Conservation (phyloP, 306 rosid species). For the Dryas alaskensis region DNA sequence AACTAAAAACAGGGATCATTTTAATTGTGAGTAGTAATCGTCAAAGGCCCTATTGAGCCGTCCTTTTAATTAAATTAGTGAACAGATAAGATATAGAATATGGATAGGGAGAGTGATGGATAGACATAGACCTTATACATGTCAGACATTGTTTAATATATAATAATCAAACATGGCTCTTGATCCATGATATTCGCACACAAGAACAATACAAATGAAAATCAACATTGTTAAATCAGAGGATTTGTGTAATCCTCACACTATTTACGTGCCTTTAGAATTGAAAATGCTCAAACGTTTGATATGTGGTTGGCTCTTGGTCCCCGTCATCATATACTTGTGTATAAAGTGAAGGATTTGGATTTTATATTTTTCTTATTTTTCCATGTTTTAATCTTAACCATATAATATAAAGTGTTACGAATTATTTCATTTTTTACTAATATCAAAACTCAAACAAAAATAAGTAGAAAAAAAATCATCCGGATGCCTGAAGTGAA, state of each 20-base stretch:
- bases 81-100: conserved; percentile 12
- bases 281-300: neutral
- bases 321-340: too few relatives aligned
- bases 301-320: conserved; percentile 1
- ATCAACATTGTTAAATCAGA: neutral
- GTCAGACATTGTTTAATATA: conserved; percentile 17
- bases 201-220: conserved; percentile 25
- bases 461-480: too few relatives aligned
- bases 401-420: too few relatives aligned
- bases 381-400: too few relatives aligned
- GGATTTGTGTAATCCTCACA: conserved; percentile 11
- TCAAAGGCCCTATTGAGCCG: neutral
- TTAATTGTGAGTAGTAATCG: neutral
- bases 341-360: too few relatives aligned
- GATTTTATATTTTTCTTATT: too few relatives aligned
- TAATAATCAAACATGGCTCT: conserved; percentile 1
- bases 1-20: neutral
- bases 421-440: too few relatives aligned
- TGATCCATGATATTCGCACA: conserved; percentile 36
- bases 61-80: neutral
- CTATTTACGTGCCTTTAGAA: neutral
- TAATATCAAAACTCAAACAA: too few relatives aligned
- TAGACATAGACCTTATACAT: neutral
- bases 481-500: too few relatives aligned
- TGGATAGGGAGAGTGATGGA: conserved; percentile 8